Base-by-base conservation (phyloP, 2,329 filamentous ascomycete species). In the Furcasterigmium sp. region DNA sequence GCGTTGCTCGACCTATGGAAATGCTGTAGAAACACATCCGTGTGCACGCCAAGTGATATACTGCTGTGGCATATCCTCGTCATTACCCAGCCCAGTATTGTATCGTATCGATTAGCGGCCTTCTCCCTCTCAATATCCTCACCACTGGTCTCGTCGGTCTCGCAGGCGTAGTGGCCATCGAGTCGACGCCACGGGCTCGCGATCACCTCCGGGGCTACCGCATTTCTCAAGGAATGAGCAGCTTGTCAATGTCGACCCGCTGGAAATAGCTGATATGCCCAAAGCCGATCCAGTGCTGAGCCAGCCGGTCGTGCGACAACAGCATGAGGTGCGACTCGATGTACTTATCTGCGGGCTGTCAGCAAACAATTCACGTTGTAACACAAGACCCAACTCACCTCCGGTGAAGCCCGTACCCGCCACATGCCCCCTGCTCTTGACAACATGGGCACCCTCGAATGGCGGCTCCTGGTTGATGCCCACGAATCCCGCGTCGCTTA, bases 321-420 rank as follows among this genome's bases (percentile, higher is more conserved):
- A 96, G 72, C 39, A 95, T 81, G 18, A 96, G 72, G 51, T 91
- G 81, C 1, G 83, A 84, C 3, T 82, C 71, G 39, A 91, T 85
- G 53, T 81, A 95, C 46, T 76, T 75, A 54, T 90, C 87, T 91
- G 41, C 4, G 46, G n/a, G 19, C 2, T 25, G 25, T 41, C 28
- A 29, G 29, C 39, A 17, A 42, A 17, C 15, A 39, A 2, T 14
- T 42, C 39, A 26, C 3, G 14, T 13, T n/a, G 25, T 5, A 19
- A n/a, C 20, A 35, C n/a, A 11, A 17, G 21, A 25, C 14, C 7
- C n/a, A 14, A 50, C 83, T 70, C 60, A 93, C 90, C 85, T 54
- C 83, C 69, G 34, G 69, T 59, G 57, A 93, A 96, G 1, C 84
- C 85, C 10, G 75, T 72, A 2, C 73, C 74, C 2, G 91, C 91